Evolutionary conservation across 352 stramenopile genomes (phyloP).

Genomic region (Blastocystis sp.): DNA sequence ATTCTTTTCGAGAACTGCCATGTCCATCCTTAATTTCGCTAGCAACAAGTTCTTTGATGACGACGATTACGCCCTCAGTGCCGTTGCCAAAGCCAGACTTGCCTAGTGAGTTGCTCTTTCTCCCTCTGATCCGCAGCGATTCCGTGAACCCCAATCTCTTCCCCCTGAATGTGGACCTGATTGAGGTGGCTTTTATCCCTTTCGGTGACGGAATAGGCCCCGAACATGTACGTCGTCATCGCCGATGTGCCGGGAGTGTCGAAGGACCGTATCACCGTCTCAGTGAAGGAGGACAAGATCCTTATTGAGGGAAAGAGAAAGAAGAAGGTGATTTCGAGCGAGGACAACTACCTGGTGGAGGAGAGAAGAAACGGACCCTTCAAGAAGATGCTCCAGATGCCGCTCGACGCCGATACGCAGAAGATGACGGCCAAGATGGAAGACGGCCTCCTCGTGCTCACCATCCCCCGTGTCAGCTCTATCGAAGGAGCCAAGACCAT

Average conservation of each 20-base stretch:
- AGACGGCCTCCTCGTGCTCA: constrained; percentile 58
- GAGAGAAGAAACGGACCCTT: constrained; percentile 63
- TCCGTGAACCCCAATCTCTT: constrained; percentile 10
- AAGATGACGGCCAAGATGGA: constrained; percentile 67
- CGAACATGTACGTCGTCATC: constrained; percentile 56
- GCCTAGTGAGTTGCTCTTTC: neutral
- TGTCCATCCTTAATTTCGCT: constrained; percentile 69
- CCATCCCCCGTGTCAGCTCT: constrained; percentile 20
- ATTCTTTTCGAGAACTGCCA: neutral
- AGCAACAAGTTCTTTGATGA: constrained; percentile 74
- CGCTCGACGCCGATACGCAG: constrained; percentile 29
- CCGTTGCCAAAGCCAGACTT: constrained; percentile 47
- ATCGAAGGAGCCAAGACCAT: constrained; percentile 47
- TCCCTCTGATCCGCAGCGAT: constrained; percentile 1
- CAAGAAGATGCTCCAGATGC: constrained; percentile 67
- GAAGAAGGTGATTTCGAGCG: constrained; percentile 57
- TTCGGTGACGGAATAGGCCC: neutral
- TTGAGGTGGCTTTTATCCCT: neutral
- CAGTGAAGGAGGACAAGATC: constrained; percentile 45
- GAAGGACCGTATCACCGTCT: constrained; percentile 32
- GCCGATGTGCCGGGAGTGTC: constrained; percentile 63
- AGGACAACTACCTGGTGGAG: constrained; percentile 47
- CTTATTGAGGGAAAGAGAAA: constrained; percentile 71
- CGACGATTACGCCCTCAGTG: constrained; percentile 62
- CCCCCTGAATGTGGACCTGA: constrained; percentile 48